Percentiles rank a stretch among this genome's conserved stretches.
These are phyloP conservation scores for Carpinus fangiana DNA, from an alignment of 306 rosid species.

Conservation along the genomic window DNA sequence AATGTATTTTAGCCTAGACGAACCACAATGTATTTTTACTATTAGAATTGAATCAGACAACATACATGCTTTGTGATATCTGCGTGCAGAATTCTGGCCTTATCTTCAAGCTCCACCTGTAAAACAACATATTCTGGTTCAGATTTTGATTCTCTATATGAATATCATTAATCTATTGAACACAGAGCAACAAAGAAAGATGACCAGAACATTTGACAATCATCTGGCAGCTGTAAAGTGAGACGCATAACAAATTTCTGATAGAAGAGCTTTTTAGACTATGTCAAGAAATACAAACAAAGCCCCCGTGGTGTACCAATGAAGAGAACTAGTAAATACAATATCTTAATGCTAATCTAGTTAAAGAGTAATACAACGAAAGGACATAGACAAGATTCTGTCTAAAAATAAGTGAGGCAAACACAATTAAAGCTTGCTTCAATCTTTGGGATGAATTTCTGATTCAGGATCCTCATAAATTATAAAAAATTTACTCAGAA, in stretches of 20 bases:
- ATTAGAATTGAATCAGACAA: slow-evolving; percentile 13
- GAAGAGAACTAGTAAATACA: slow-evolving; percentile 6
- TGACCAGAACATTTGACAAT: neutral
- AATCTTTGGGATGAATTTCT: neutral
- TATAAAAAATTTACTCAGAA: neutral
- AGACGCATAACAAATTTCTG: too few relatives aligned
- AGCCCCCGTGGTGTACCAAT: slow-evolving; percentile 8
- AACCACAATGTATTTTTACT: too few relatives aligned
- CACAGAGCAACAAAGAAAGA: neutral
- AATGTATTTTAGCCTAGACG: too few relatives aligned
- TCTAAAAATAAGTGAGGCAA: neutral
- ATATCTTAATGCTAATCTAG: slow-evolving; percentile 4
- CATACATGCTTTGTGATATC: slow-evolving; percentile 71
- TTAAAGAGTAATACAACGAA: slow-evolving; percentile 5
- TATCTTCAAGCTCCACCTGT: slow-evolving; percentile 70
- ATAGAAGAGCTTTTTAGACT: neutral
- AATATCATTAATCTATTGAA: neutral
- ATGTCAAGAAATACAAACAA: neutral
- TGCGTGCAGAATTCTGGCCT: slow-evolving; percentile 55
- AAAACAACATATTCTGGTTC: neutral
- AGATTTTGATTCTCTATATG: neutral
- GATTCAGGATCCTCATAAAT: neutral
- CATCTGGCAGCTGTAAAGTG: neutral
- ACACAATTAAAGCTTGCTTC: neutral
- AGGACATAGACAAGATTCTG: neutral